Conservation (phyloP, 179 eudicot species). For the Monotropa hypopitys region DNA sequence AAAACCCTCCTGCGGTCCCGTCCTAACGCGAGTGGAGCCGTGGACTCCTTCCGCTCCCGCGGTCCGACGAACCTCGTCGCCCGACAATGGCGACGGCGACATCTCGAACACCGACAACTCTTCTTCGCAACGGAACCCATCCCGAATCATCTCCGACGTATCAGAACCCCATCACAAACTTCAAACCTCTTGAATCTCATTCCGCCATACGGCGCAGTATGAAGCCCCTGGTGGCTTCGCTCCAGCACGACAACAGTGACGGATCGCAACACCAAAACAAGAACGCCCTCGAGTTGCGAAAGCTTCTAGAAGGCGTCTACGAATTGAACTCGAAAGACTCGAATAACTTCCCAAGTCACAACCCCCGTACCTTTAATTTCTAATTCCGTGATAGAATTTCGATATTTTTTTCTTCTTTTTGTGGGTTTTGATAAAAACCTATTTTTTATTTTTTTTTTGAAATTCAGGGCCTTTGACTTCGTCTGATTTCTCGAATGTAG, state of each 20-base stretch:
- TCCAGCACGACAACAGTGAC: not conserved
- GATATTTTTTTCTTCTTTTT: not conserved
- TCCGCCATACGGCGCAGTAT: not conserved
- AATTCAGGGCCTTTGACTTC: slow-evolving; percentile 36
- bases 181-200: not conserved
- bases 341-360: slow-evolving; percentile 19
- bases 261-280: not conserved
- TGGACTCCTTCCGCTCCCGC: not conserved
- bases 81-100: slow-evolving; percentile 12
- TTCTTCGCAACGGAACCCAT: not conserved
- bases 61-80: not conserved
- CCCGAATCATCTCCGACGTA: not conserved
- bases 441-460: too few species aligned
- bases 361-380: not conserved
- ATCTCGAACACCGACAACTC: slow-evolving; percentile 1
- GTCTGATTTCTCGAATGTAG: slow-evolving; percentile 18
- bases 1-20: too few species aligned
- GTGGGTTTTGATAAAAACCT: not conserved
- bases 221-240: not conserved
- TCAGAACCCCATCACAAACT: not conserved
- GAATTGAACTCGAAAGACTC: slow-evolving; percentile 19
- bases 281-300: slow-evolving; percentile 14
- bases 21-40: not conserved
- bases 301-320: slow-evolving; percentile 9
- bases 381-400: not conserved